These are phyloP conservation scores for Ceratocystis papillata DNA, from an alignment of 2,329 filamentous ascomycete species.

Conservation along the genomic window DNA sequence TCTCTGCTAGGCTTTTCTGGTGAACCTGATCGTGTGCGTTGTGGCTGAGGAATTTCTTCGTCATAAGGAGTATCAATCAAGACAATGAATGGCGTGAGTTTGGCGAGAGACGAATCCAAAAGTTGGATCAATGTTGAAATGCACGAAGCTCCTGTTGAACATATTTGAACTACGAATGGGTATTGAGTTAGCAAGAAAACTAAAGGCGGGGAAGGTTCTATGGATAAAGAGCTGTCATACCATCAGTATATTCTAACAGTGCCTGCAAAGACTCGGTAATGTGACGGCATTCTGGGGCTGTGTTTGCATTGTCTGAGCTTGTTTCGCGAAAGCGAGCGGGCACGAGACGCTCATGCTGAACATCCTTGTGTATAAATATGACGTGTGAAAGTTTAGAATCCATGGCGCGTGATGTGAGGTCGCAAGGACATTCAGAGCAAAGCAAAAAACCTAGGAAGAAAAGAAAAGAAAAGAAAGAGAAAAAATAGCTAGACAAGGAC, in stretches of 20 bases:
- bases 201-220: slow-evolving; percentile 8
- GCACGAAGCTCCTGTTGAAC: slow-evolving; percentile 43
- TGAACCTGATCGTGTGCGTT: slow-evolving; percentile 32
- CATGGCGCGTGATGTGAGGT: slow-evolving; percentile 40
- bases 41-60: slow-evolving; percentile 35
- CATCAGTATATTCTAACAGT: slow-evolving; percentile 46
- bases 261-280: slow-evolving; percentile 40
- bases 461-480: slow-evolving; percentile 35
- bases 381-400: slow-evolving; percentile 48
- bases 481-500: not conserved
- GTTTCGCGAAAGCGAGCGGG: slow-evolving; percentile 27
- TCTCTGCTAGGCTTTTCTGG: slow-evolving; percentile 36
- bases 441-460: not conserved
- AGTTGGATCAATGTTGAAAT: slow-evolving; percentile 44
- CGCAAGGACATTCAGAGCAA: slow-evolving; percentile 28
- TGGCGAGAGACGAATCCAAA: slow-evolving; percentile 33
- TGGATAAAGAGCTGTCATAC: slow-evolving; percentile 32
- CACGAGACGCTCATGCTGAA: slow-evolving; percentile 39
- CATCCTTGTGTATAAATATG: slow-evolving; percentile 49
- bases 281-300: slow-evolving; percentile 32
- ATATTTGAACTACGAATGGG: slow-evolving; percentile 40
- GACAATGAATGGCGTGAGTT: slow-evolving; percentile 45
- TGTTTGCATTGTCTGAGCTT: slow-evolving; percentile 28
- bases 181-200: slow-evolving; percentile 26
- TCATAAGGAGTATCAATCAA: slow-evolving; percentile 47